A percentile compares a stretch with the other conserved stretches of the same genome.
These are phyloP conservation scores for Zygosaccharomyces pseudorouxii DNA, from an alignment of 805 yeast species.

Conservation along the genomic window DNA sequence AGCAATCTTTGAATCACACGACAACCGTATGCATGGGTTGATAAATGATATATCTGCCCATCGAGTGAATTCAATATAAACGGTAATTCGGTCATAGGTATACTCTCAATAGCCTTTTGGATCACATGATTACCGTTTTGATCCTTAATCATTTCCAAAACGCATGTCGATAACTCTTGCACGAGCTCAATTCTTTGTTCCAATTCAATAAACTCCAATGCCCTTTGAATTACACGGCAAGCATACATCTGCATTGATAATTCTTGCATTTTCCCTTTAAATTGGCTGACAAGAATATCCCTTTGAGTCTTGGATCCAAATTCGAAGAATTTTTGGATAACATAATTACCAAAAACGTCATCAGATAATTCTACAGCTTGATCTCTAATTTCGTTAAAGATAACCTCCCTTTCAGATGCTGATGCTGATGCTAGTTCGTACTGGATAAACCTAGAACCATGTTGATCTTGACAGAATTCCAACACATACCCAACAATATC, in stretches of 20 bases:
- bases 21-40: slow-evolving; percentile 97
- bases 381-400: slow-evolving; percentile 78
- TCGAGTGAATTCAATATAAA: slow-evolving; percentile 70
- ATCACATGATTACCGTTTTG: slow-evolving; percentile 98
- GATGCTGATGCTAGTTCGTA: slow-evolving; percentile 67
- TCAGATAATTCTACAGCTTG: slow-evolving; percentile 77
- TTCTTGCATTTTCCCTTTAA: slow-evolving; percentile 60
- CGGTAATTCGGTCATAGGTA: slow-evolving; percentile 64
- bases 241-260: slow-evolving; percentile 95
- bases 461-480: slow-evolving; percentile 93
- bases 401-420: slow-evolving; percentile 67
- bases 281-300: slow-evolving; percentile 53
- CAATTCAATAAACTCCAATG: slow-evolving; percentile 65
- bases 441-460: slow-evolving; percentile 95
- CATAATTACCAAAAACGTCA: slow-evolving; percentile 97
- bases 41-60: slow-evolving; percentile 70
- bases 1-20: slow-evolving; percentile 90
- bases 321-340: slow-evolving; percentile 91
- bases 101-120: slow-evolving; percentile 86
- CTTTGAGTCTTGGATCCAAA: slow-evolving; percentile 68
- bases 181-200: slow-evolving; percentile 65
- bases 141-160: slow-evolving; percentile 74
- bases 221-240: slow-evolving; percentile 94
- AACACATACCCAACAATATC: slow-evolving; percentile 83
- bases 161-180: slow-evolving; percentile 60